These are phyloP conservation scores for Penicillium salamii DNA, from an alignment of 495 filamentous ascomycete genomes.

Conservation along the genomic window DNA sequence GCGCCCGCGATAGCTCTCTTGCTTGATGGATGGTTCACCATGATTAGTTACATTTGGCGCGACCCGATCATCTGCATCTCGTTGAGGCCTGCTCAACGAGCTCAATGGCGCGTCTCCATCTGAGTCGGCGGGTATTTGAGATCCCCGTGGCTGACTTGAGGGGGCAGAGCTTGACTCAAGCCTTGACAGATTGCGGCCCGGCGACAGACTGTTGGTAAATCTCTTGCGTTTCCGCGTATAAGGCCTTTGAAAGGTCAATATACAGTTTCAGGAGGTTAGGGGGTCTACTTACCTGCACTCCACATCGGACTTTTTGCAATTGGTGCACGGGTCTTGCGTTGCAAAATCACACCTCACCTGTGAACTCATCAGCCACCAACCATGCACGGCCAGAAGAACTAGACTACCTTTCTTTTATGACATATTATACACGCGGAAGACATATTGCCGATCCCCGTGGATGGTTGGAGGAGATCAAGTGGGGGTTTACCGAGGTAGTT, in stretches of 20 bases:
- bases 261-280: background rate
- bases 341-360: constrained; percentile 29
- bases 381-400: background rate
- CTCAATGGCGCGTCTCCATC: background rate
- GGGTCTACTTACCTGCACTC: constrained; percentile 21
- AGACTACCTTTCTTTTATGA: constrained; percentile 27
- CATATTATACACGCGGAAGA: constrained; percentile 30
- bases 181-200: constrained; percentile 9
- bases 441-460: constrained; percentile 13
- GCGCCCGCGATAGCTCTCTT: constrained; percentile 31
- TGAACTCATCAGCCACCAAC: constrained; percentile 1
- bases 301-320: constrained; percentile 27
- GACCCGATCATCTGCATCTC: background rate
- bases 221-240: constrained; percentile 31
- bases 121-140: constrained; percentile 18
- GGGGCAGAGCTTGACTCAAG: constrained; percentile 11
- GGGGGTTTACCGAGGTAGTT: constrained; percentile 20
- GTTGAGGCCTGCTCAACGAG: constrained; percentile 4
- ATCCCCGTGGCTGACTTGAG: constrained; percentile 7
- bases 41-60: background rate
- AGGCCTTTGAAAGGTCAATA: constrained; percentile 9
- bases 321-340: constrained; percentile 29
- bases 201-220: constrained; percentile 30
- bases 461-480: constrained; percentile 16
- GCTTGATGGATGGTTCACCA: constrained; percentile 24